A percentile compares a stretch with the other conserved stretches of the same genome.
Conservation (phyloP, 2,329 filamentous ascomycete genomes). For the Diaporthe sp. region DNA sequence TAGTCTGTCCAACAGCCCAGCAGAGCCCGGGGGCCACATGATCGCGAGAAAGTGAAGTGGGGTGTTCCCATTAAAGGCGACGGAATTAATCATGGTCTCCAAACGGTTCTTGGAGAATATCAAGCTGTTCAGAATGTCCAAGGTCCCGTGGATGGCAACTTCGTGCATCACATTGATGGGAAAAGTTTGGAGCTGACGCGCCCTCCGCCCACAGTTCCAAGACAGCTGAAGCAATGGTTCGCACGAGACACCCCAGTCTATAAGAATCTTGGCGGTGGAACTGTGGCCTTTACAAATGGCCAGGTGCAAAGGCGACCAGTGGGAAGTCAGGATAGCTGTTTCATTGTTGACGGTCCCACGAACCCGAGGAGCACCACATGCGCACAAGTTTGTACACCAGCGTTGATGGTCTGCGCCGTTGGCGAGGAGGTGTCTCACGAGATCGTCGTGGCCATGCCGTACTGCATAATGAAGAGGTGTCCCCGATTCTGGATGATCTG, state of each 20-base stretch:
- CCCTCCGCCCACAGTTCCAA: neutral
- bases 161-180: neutral
- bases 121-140: neutral
- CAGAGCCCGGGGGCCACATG: no score
- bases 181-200: neutral
- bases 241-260: neutral
- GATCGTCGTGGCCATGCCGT: neutral
- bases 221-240: neutral
- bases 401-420: neutral
- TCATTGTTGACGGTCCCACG: no score
- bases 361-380: neutral
- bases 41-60: neutral
- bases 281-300: neutral
- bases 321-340: neutral
- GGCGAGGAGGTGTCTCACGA: neutral
- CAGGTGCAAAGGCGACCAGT: neutral
- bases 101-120: neutral
- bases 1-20: neutral
- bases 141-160: neutral
- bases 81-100: neutral
- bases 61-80: neutral
- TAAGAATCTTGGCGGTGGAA: neutral
- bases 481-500: neutral
- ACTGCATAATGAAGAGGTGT: neutral
- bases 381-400: neutral